Conservation (phyloP, 305 asterid species). For the Plantago coronopus region DNA sequence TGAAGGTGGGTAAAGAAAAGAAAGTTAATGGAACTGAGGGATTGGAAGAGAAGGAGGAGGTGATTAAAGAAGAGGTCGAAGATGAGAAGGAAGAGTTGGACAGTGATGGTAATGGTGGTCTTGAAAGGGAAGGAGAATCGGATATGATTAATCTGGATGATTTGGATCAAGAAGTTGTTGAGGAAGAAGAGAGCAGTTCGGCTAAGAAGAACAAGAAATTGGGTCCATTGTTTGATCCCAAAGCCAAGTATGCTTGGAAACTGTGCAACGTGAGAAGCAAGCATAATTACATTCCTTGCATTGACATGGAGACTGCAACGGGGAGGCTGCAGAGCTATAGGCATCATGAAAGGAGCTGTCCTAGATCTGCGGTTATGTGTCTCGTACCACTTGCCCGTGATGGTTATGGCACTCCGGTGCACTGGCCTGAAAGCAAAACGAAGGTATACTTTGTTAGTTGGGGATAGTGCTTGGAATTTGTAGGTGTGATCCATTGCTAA, state of each 20-base stretch:
- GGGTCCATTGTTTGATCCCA: conserved; percentile 75
- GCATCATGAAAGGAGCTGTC: conserved; percentile 92
- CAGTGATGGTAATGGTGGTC: conserved; percentile 37
- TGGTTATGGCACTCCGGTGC: conserved; percentile 65
- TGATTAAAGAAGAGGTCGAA: conserved; percentile 36
- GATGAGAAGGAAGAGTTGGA: conserved; percentile 35
- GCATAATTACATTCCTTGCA: conserved; percentile 90
- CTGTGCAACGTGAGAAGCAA: conserved; percentile 75
- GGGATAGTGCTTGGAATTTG: conserved; percentile 13
- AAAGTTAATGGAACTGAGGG: conserved; percentile 40
- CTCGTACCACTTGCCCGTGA: conserved; percentile 82
- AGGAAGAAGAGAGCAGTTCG: conserved; percentile 41
- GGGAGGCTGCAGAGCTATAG: conserved; percentile 56
- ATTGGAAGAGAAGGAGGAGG: conserved; percentile 44
- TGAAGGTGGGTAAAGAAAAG: conserved; percentile 29
- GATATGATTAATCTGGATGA: conserved; percentile 44
- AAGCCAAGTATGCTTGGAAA: conserved; percentile 65
- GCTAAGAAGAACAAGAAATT: conserved; percentile 38
- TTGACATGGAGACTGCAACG: conserved; percentile 59
- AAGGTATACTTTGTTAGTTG: conserved; percentile 44
- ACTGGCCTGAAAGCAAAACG: conserved; percentile 82
- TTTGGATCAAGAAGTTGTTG: conserved; percentile 44
- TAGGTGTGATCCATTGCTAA: conserved; percentile 9
- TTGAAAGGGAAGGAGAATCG: conserved; percentile 35
- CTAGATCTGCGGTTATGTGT: conserved; percentile 62